Evolutionary conservation across 2,329 filamentous ascomycete species (phyloP).

Genomic region (Orbilia brochopaga): DNA sequence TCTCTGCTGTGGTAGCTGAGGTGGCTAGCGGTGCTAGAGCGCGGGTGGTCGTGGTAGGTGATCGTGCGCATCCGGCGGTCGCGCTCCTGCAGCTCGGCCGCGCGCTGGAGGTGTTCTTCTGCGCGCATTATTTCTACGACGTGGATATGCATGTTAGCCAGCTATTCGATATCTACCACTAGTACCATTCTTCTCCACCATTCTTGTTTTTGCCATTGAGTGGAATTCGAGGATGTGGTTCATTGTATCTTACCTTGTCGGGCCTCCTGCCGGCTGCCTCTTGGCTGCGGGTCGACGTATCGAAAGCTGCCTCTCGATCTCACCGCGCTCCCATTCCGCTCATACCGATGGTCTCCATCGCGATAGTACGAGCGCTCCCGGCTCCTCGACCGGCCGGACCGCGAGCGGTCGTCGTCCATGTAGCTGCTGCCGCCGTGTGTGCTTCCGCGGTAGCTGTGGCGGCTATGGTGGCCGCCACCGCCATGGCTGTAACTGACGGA

Average conservation of each 20-base stretch:
- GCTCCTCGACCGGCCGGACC: slow-evolving; percentile 45
- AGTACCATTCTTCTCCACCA: background rate
- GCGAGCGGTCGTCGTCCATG: slow-evolving; percentile 44
- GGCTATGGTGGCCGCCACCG: slow-evolving; percentile 1
- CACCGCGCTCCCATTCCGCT: slow-evolving; percentile 40
- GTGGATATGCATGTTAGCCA: background rate
- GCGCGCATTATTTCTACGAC: slow-evolving; percentile 54
- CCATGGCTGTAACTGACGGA: slow-evolving; percentile 26
- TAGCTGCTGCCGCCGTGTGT: slow-evolving; percentile 37
- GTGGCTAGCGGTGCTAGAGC: slow-evolving; percentile 42
- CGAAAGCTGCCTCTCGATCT: slow-evolving; percentile 51
- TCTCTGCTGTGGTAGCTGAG: slow-evolving; percentile 43
- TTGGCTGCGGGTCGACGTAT: slow-evolving; percentile 50
- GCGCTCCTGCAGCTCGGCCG: slow-evolving; percentile 39
- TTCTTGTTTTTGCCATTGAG: background rate
- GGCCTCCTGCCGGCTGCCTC: slow-evolving; percentile 29
- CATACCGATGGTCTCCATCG: background rate
- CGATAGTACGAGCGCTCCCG: slow-evolving; percentile 41
- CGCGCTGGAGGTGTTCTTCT: slow-evolving; percentile 45
- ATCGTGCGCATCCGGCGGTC: slow-evolving; percentile 34
- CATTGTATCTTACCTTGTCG: slow-evolving; percentile 22
- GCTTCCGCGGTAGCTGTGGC: slow-evolving; percentile 10
- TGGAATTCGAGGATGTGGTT: background rate
- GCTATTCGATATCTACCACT: background rate
- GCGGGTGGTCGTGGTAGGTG: slow-evolving; percentile 47